Percentiles rank a stretch among this genome's conserved stretches.
Conservation (phyloP, 306 rosid species). For the Delonix regia region DNA sequence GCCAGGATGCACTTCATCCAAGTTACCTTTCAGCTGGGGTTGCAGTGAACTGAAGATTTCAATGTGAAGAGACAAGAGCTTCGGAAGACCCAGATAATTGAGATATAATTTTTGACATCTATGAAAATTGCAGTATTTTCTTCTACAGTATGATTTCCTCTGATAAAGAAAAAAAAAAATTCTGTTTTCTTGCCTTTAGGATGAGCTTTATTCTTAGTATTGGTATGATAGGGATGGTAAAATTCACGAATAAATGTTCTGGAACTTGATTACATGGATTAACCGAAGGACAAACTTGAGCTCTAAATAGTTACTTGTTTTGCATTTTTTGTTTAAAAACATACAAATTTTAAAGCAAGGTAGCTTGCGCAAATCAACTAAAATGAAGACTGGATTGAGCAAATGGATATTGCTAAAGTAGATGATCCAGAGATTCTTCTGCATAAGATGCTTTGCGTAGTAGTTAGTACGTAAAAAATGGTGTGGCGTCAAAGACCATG, state of each 20-base stretch:
- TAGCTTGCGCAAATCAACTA: too few species aligned
- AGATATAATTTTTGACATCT: slow-evolving; percentile 33
- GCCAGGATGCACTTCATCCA: slow-evolving; percentile 62
- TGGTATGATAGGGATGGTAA: slow-evolving; percentile 34
- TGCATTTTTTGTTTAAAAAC: too few species aligned
- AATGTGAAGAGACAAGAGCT: slow-evolving; percentile 28
- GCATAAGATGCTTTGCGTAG: too few species aligned
- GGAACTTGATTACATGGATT: slow-evolving; percentile 33
- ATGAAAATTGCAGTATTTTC: slow-evolving; percentile 27
- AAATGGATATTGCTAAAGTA: not conserved
- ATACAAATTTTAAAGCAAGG: too few species aligned
- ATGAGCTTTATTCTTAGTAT: slow-evolving; percentile 2
- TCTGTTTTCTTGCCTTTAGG: slow-evolving; percentile 33
- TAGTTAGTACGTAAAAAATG: too few species aligned
- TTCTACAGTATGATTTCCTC: slow-evolving; percentile 27
- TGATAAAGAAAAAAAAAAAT: slow-evolving; percentile 23
- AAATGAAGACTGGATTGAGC: too few species aligned
- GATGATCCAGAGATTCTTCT: too few species aligned
- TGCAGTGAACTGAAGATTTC: slow-evolving; percentile 61
- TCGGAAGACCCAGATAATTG: slow-evolving; percentile 35
- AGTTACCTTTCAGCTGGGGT: slow-evolving; percentile 75
- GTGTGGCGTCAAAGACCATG: too few species aligned
- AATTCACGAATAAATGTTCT: slow-evolving; percentile 23
- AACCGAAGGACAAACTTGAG: slow-evolving; percentile 3
- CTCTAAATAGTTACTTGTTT: not conserved